Conservation (phyloP, 2,329 filamentous ascomycete genomes). For the Aaosphaeria pasadenensis region DNA sequence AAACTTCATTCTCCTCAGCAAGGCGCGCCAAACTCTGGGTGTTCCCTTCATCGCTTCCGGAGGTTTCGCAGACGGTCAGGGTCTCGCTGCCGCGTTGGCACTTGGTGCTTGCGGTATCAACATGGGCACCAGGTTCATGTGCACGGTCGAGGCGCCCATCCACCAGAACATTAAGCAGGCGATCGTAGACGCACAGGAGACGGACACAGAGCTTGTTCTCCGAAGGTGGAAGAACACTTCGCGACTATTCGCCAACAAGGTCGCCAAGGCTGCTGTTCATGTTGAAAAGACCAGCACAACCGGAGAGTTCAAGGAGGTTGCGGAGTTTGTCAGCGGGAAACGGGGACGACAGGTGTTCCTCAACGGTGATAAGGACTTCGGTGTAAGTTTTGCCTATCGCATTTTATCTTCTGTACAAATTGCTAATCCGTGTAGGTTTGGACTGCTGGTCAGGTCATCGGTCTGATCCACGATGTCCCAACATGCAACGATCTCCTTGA, state of each 20-base stretch:
- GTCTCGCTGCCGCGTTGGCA: conserved; percentile 83
- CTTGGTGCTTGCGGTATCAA: conserved; percentile 93
- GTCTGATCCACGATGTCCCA: conserved; percentile 52
- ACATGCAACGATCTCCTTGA: conserved; percentile 45
- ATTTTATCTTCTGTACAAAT: conserved; percentile 1
- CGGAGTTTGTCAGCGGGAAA: conserved; percentile 84
- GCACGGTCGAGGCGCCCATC: conserved; percentile 87
- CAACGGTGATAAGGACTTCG: conserved; percentile 86
- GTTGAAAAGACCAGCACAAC: conserved; percentile 79
- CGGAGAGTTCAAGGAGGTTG: conserved; percentile 87
- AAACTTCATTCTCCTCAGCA: conserved; percentile 82
- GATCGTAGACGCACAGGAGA: conserved; percentile 85
- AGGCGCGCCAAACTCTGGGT: conserved; percentile 77
- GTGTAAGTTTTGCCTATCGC: conserved; percentile 40
- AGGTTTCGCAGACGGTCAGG: conserved; percentile 92
- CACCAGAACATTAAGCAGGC: conserved; percentile 91
- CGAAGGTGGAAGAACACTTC: conserved; percentile 91
- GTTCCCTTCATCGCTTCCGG: conserved; percentile 95
- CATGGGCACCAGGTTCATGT: conserved; percentile 99
- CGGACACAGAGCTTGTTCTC: conserved; percentile 84
- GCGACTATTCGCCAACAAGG: conserved; percentile 85
- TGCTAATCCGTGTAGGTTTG: conserved; percentile 66
- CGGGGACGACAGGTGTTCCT: conserved; percentile 87
- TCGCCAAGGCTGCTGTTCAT: conserved; percentile 74
- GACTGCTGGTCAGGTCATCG: conserved; percentile 94